These are phyloP conservation scores for Candida bentonensis DNA, from an alignment of 805 yeast species.

Conservation along the genomic window DNA sequence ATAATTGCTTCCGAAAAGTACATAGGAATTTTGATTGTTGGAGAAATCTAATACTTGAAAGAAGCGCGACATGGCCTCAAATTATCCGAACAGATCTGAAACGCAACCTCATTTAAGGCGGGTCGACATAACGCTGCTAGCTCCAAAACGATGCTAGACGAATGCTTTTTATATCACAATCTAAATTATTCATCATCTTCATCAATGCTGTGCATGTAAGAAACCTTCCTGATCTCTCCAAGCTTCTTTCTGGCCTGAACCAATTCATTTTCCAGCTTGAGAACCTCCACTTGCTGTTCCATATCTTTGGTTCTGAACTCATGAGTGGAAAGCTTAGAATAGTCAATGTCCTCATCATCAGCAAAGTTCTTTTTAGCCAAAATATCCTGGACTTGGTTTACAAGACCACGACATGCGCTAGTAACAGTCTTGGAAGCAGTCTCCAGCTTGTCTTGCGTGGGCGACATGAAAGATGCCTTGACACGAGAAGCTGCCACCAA, in stretches of 20 bases:
- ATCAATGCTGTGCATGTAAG: slow-evolving; percentile 55
- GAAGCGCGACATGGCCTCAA: too few relatives aligned
- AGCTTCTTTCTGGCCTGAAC: slow-evolving; percentile 60
- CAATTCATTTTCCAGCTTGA: slow-evolving; percentile 66
- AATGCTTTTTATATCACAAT: too few relatives aligned
- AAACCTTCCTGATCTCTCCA: slow-evolving; percentile 71
- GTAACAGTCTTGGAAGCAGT: slow-evolving; percentile 54
- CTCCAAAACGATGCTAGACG: too few relatives aligned
- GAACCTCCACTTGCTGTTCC: slow-evolving; percentile 87
- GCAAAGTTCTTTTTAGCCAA: slow-evolving; percentile 24
- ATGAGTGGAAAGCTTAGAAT: slow-evolving; percentile 51
- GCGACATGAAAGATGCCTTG: slow-evolving; percentile 62
- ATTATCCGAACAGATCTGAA: too few relatives aligned
- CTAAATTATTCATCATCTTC: slow-evolving; percentile 25
- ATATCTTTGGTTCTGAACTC: slow-evolving; percentile 77
- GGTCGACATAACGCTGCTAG: too few relatives aligned
- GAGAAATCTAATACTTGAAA: too few relatives aligned
- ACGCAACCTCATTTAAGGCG: too few relatives aligned
- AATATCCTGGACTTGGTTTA: slow-evolving; percentile 51
- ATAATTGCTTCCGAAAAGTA: too few relatives aligned
- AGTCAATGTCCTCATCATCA: slow-evolving; percentile 41
- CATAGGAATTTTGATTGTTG: too few relatives aligned
- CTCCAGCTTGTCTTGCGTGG: slow-evolving; percentile 64
- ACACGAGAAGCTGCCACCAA: slow-evolving; percentile 84
- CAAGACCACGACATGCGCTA: slow-evolving; percentile 62